phyloP scores from a whole-genome alignment of 2,329 filamentous ascomycete genomes.

The Sphaerulina musiva region DNA sequence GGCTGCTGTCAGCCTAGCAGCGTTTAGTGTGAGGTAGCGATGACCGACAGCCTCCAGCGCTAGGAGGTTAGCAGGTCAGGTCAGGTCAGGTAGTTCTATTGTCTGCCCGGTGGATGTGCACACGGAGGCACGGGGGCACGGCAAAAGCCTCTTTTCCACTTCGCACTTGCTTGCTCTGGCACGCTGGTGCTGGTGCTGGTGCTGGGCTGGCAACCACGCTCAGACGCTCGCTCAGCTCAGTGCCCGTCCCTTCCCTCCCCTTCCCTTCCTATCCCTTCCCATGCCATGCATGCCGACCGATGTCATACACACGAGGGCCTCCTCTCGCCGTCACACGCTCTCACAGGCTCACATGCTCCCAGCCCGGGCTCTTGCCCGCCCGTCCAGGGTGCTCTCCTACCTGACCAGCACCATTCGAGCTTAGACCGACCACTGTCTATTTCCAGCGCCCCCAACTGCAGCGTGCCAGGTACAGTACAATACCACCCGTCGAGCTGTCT shows the following conservation, averaged over 20 bases:
- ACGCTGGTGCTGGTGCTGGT: too few relatives aligned
- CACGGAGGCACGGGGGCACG: background rate
- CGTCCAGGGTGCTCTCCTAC: conserved; percentile 4
- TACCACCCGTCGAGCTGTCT: conserved; percentile 14
- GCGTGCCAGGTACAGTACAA: conserved; percentile 14
- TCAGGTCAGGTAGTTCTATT: conserved; percentile 3
- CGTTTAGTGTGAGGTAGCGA: background rate
- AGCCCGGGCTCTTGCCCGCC: conserved; percentile 5
- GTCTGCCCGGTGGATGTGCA: conserved; percentile 8
- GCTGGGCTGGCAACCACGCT: background rate
- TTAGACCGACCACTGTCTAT: conserved; percentile 12
- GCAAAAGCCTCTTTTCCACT: background rate
- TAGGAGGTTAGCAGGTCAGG: too few relatives aligned
- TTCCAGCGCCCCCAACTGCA: conserved; percentile 16
- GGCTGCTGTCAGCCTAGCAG: conserved; percentile 12
- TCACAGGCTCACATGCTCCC: too few relatives aligned
- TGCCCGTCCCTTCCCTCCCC: too few relatives aligned
- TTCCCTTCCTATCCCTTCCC: background rate
- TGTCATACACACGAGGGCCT: conserved; percentile 16
- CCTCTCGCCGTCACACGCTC: conserved; percentile 3
- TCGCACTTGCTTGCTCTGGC: too few relatives aligned
- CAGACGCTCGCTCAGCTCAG: too few relatives aligned
- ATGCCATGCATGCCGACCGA: conserved; percentile 10
- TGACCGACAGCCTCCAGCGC: background rate
- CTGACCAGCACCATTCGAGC: conserved; percentile 4